Evolutionary conservation across 1,139 yeast genomes (phyloP).

Genomic region (Groenewaldozyma auringiensis): DNA sequence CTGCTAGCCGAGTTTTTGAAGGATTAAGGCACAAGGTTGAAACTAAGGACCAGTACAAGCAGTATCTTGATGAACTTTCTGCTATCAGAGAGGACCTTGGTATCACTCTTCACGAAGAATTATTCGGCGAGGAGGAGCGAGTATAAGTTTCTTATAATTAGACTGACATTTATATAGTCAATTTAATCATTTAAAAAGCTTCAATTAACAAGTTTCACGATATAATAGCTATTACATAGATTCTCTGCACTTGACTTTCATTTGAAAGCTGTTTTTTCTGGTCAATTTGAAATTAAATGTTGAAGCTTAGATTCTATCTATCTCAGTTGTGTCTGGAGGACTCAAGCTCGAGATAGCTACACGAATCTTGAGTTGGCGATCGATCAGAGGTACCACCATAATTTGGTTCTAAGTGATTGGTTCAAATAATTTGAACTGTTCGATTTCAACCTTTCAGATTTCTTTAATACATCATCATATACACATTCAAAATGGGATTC

Average conservation of each 20-base stretch:
- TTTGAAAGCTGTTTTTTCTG: too few relatives aligned
- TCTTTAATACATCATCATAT: not conserved
- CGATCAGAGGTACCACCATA: too few relatives aligned
- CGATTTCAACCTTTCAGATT: not conserved
- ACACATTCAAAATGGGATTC: constrained; percentile 1
- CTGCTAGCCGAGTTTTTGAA: constrained; percentile 97
- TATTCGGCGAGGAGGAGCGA: constrained; percentile 8
- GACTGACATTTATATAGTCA: too few relatives aligned
- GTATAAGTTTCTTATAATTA: too few relatives aligned
- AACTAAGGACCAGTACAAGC: constrained; percentile 85
- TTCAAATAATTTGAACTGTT: not conserved
- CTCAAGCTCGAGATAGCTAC: too few relatives aligned
- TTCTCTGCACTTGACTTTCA: too few relatives aligned
- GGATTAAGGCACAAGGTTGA: constrained; percentile 92
- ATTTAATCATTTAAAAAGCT: too few relatives aligned
- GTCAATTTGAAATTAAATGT: too few relatives aligned
- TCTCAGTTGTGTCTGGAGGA: too few relatives aligned
- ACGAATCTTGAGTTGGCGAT: too few relatives aligned
- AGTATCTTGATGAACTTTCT: constrained; percentile 91
- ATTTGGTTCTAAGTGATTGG: not conserved
- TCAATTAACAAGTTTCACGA: not conserved
- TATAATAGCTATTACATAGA: too few relatives aligned
- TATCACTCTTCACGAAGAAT: constrained; percentile 12
- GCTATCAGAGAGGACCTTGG: constrained; percentile 47
- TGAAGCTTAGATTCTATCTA: too few relatives aligned